These are phyloP conservation scores for Aspergillus oerlinghausenensis DNA, from an alignment of 2,329 filamentous ascomycete genomes.

Conservation along the genomic window DNA sequence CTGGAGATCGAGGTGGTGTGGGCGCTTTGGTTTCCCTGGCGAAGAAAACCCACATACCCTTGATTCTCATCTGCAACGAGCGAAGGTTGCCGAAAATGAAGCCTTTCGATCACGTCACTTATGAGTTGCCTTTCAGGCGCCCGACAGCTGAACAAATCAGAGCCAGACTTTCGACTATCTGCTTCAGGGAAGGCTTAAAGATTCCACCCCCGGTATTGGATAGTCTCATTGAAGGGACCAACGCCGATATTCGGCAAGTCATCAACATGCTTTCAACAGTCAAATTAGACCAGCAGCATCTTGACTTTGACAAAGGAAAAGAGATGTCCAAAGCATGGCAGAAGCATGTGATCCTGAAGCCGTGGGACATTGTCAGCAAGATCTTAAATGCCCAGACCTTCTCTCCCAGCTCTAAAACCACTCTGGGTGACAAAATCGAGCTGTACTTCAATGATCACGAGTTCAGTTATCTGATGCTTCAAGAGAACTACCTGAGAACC, in stretches of 20 bases:
- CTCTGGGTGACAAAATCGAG: slow-evolving; percentile 95
- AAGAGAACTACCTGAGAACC: slow-evolving; percentile 92
- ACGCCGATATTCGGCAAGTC: slow-evolving; percentile 93
- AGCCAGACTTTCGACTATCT: slow-evolving; percentile 90
- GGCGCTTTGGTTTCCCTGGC: slow-evolving; percentile 90
- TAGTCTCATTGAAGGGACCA: slow-evolving; percentile 89
- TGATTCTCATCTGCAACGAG: slow-evolving; percentile 98
- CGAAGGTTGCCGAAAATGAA: slow-evolving; percentile 94
- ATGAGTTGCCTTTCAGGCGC: slow-evolving; percentile 79
- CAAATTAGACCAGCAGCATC: slow-evolving; percentile 75
- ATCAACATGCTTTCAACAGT: slow-evolving; percentile 98
- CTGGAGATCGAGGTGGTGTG: slow-evolving; percentile 91
- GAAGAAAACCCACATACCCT: slow-evolving; percentile 88
- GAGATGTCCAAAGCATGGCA: slow-evolving; percentile 97
- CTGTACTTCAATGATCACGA: slow-evolving; percentile 99
- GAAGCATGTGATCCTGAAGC: slow-evolving; percentile 93
- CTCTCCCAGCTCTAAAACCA: slow-evolving; percentile 72
- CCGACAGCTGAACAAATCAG: slow-evolving; percentile 89
- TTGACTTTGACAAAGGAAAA: slow-evolving; percentile 83
- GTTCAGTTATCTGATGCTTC: slow-evolving; percentile 94
- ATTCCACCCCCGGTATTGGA: slow-evolving; percentile 80
- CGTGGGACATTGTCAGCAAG: slow-evolving; percentile 96
- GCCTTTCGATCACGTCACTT: slow-evolving; percentile 83
- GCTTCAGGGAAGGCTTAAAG: slow-evolving; percentile 84
- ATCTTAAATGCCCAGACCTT: slow-evolving; percentile 87